Percentiles rank a stretch among this genome's conserved stretches.
phyloP scores from a whole-genome alignment of 352 stramenopile genomes.

The Phytophthora kernoviae region DNA sequence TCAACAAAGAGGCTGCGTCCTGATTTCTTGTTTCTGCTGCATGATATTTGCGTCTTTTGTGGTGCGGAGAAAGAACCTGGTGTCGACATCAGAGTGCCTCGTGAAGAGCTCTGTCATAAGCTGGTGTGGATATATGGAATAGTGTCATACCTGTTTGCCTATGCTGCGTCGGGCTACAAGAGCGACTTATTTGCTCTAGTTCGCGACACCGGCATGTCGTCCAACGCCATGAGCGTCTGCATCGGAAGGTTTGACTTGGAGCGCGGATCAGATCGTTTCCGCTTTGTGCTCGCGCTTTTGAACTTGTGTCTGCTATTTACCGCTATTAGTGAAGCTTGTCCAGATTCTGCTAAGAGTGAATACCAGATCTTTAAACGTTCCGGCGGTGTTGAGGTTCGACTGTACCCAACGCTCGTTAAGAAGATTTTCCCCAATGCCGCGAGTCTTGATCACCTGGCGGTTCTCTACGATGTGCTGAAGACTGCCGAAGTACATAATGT shows the following conservation, averaged over 20 bases:
- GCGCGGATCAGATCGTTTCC: slow-evolving; percentile 7
- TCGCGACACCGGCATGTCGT: neutral
- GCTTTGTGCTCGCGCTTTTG: slow-evolving; percentile 18
- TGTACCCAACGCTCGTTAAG: slow-evolving; percentile 12
- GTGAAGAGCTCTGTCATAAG: slow-evolving; percentile 10
- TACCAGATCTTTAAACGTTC: slow-evolving; percentile 7
- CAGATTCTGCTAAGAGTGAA: slow-evolving; percentile 8
- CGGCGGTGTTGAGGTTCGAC: slow-evolving; percentile 10
- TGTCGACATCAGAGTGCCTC: slow-evolving; percentile 10
- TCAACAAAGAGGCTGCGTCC: slow-evolving; percentile 4
- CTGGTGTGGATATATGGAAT: slow-evolving; percentile 15
- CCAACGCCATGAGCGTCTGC: slow-evolving; percentile 1
- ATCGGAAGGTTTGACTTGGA: slow-evolving; percentile 21
- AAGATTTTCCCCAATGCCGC: slow-evolving; percentile 11
- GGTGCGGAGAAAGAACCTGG: slow-evolving; percentile 15
- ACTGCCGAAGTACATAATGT: slow-evolving; percentile 17
- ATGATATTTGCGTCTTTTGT: slow-evolving; percentile 23
- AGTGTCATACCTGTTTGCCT: slow-evolving; percentile 24
- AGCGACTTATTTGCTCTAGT: slow-evolving; percentile 11
- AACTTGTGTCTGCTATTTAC: slow-evolving; percentile 24
- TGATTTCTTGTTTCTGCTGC: slow-evolving; percentile 18
- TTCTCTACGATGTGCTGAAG: slow-evolving; percentile 13
- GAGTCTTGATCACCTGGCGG: slow-evolving; percentile 5
- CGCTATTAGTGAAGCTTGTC: slow-evolving; percentile 19
- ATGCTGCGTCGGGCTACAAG: slow-evolving; percentile 19